Base-by-base conservation (phyloP, 1,284 basidiomycete species). In the Moesziomyces sp. region DNA sequence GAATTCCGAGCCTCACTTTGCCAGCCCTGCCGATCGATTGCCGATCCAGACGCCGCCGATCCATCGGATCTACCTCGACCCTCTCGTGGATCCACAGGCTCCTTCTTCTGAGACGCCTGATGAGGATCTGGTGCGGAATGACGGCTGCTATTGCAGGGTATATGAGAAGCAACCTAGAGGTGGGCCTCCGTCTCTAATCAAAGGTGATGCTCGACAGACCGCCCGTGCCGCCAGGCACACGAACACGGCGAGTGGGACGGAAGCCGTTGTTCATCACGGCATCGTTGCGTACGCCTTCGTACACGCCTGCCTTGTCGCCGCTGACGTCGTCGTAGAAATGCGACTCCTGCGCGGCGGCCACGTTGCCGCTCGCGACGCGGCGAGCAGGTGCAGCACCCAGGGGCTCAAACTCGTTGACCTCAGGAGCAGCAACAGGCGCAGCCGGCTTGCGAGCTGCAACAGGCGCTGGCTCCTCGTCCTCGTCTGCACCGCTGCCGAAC, bases 141-240 rank as follows among this genome's bases (percentile, higher is more conserved):
- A 56, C 24, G 42, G n/a, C 19, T 53, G 46, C 19, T 46, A 52
- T 57, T 57, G 11, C 13, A 55, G 63, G 63, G 63, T 66, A 66
- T 66, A 66, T 51, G 44, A 30, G 42, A 47, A 48, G 55, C 18
- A 21, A 48, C 8, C 18, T 35, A 9, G n/a, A 14, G 28, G 23
- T 30, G 10, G 43, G 26, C 30, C n/a, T 45, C 19, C 8, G 30
- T 26, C 21, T 48, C 45, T 64, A 74, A 14, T 62, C 59, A 45
- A 75, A 75, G 5, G 64, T 58, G 51, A 77, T 77, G 66, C 74
- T 77, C n/a, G 76, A 77, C 10, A 65, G 50, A 24, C 76, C 76
- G 35, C 76, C 76, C 0, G 76, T 77, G 14, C 76, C 76, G 11
- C 76, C 76, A 18, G 76, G 76, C 14, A 73, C 76, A 26, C 76